phyloP scores from a whole-genome alignment of 331 rosid genomes.

The Phaseolus coccineus region DNA sequence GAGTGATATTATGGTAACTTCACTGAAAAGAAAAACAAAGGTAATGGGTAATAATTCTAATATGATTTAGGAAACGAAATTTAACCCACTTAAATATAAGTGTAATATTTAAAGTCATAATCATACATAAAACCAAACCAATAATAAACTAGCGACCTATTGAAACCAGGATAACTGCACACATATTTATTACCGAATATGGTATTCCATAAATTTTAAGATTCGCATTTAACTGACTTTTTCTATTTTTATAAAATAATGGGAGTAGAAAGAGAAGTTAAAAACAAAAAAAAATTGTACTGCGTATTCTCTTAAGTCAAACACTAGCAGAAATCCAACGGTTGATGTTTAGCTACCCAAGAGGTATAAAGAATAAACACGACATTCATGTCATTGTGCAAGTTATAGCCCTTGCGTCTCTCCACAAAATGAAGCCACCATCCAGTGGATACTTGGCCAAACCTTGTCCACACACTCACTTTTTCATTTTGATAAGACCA shows the following conservation, averaged over 20 bases:
- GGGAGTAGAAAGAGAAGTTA: neutral
- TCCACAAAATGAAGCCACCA: slow-evolving; percentile 34
- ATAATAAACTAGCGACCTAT: too few species aligned
- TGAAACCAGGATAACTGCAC: too few species aligned
- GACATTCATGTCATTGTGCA: neutral
- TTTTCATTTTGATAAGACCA: slow-evolving; percentile 57
- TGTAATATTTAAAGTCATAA: neutral
- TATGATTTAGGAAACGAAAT: neutral
- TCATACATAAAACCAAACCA: too few species aligned
- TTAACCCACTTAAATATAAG: neutral
- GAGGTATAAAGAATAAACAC: neutral
- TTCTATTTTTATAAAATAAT: neutral
- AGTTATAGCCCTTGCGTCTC: neutral
- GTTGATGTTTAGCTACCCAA: neutral
- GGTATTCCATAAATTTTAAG: too few species aligned
- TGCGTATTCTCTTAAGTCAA: slow-evolving; percentile 5
- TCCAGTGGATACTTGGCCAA: slow-evolving; percentile 64
- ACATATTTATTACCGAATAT: too few species aligned
- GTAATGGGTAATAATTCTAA: neutral
- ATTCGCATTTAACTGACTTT: neutral
- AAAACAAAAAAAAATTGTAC: neutral
- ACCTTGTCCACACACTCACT: slow-evolving; percentile 66
- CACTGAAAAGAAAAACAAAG: neutral
- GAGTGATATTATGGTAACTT: neutral
- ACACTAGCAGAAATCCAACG: slow-evolving; percentile 39